Evolutionary conservation across 495 filamentous ascomycete species (phyloP).

Genomic region (Hypoxylon subgilvum): DNA sequence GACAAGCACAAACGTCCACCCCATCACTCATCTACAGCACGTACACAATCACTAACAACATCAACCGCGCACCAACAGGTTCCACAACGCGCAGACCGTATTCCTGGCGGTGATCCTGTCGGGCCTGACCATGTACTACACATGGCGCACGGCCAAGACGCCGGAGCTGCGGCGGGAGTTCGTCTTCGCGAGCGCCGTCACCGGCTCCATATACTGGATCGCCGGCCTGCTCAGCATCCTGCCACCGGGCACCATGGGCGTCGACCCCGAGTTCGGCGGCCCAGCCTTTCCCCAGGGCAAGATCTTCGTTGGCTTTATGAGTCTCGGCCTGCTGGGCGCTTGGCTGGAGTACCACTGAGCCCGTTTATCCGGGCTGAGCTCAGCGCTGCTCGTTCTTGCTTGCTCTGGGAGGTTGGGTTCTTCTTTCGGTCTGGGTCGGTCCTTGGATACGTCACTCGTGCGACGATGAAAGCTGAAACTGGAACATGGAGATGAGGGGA

Average conservation of each 20-base stretch:
- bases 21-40: background rate
- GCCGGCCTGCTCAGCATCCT: slow-evolving; percentile 54
- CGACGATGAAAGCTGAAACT: no score
- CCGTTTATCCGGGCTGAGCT: no score
- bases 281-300: slow-evolving; percentile 55
- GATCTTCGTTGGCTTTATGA: slow-evolving; percentile 43
- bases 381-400: no score
- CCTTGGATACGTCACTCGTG: no score
- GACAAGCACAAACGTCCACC: no score
- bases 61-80: slow-evolving; percentile 39
- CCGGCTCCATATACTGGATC: slow-evolving; percentile 60
- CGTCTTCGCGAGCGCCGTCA: slow-evolving; percentile 47
- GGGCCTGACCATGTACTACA: slow-evolving; percentile 56
- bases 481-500: no score
- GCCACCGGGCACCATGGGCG: slow-evolving; percentile 55
- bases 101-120: slow-evolving; percentile 53
- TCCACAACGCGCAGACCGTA: slow-evolving; percentile 64
- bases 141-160: slow-evolving; percentile 44
- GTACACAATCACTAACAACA: background rate
- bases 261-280: slow-evolving; percentile 63
- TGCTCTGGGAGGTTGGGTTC: background rate
- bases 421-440: no score
- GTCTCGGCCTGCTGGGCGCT: slow-evolving; percentile 42
- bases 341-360: slow-evolving; percentile 35
- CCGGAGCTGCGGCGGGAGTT: slow-evolving; percentile 40